A percentile compares a stretch with the other conserved stretches of the same genome.
Conservation (phyloP, 441 rosid genomes). For the Populus hybrid region DNA sequence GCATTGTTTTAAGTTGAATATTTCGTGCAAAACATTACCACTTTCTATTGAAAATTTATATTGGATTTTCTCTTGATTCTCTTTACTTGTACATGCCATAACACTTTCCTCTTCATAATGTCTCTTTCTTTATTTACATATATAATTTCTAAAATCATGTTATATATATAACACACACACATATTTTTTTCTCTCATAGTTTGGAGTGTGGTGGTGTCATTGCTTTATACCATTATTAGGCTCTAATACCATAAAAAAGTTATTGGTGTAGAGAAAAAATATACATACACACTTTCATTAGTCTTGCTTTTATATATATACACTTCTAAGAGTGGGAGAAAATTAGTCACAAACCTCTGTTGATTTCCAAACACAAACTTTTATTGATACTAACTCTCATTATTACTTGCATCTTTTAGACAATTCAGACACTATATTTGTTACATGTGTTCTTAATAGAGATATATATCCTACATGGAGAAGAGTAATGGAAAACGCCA, state of each 20-base stretch:
- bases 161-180: too few relatives aligned
- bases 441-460: not conserved
- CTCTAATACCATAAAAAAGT: too few relatives aligned
- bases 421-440: not conserved
- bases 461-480: not conserved
- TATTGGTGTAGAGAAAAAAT: too few relatives aligned
- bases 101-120: not conserved
- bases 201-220: too few relatives aligned
- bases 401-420: not conserved
- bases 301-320: too few relatives aligned
- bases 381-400: not conserved
- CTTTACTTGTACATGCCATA: not conserved
- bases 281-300: too few relatives aligned
- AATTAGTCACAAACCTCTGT: not conserved
- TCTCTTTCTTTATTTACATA: not conserved
- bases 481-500: not conserved
- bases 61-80: not conserved
- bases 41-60: not conserved
- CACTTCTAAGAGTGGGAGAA: not conserved
- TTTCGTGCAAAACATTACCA: not conserved
- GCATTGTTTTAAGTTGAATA: too few relatives aligned
- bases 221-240: too few relatives aligned
- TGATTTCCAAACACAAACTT: not conserved
- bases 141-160: too few relatives aligned
- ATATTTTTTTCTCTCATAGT: too few relatives aligned